Base-by-base conservation (phyloP, 345 rosid species). In the Linum usitatissimum region DNA sequence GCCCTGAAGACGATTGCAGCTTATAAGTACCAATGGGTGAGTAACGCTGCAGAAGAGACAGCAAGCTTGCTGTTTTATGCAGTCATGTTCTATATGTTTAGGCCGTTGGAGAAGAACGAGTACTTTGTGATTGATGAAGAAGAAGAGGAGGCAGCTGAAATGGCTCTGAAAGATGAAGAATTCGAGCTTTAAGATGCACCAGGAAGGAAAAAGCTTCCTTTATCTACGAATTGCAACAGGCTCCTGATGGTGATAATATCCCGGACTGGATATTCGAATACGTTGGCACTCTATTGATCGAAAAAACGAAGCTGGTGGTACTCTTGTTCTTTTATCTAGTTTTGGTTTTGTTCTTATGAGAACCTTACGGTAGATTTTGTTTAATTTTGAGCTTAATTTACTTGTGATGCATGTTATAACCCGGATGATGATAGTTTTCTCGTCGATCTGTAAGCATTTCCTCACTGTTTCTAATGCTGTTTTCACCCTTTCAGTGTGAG, bases 1-100 rank as follows among this genome's bases (percentile, higher is more conserved):
- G 97, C 97, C 0, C 73, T 90, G 8, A 84, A 70, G 82, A 90
- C 92, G 0, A 87, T 93, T 30, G 94, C 96, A 0, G 90, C 94
- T 12, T 93, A 93, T 45, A 90, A 81, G 79, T 90, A 83, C 57
- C 92, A 87, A 80, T 93, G 99, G 99, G 99, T 90, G 71, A 87
- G 99, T 68, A 79, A 72, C 76, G 90, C 86, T 0, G 96, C 95
- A 0, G 96, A 87, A 81, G 99, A 93, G 83, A 70, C 73, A 12
- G 99, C 92, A 5, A 93, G 91, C 71, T 64, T 93, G 65, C 76
- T 71, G 28, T 93, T 93, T 72, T 93, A 90, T 71, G 56, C 64
- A 12, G 80, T 87, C 18, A 87, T 93, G 80, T 93, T 93, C 72
- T 79, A 84, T 66, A 87, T 90, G 94, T 93, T 93, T 70, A 83